Evolutionary conservation across 345 rosid species (phyloP), one percentile per base, ranked within the genome.

Genomic region (Cardamine resedifolia): DNA sequence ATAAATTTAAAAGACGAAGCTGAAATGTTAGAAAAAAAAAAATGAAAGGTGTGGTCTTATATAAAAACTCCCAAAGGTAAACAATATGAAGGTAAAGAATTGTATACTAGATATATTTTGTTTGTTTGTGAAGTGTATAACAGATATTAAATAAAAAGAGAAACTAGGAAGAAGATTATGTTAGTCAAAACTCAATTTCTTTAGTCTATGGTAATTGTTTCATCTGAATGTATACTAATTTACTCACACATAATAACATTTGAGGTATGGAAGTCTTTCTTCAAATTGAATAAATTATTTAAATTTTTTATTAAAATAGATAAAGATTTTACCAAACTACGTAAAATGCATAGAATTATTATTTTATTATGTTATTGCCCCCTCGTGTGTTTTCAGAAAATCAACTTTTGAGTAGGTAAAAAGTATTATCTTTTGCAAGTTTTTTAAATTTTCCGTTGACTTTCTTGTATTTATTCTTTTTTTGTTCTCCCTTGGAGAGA

Each of bases 261-360:
- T 30, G 64, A 44, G n/a, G 56, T 43, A 66, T 39, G 30, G 33
- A 55, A 47, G 56, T 69, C 8, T 70, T 21, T 58, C 19, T 45
- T 58, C 34, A 58, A 58, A 45, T 10, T 45, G 26, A 57, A 57
- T 44, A 57, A 8, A n/a, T n/a, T n/a, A n/a, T n/a, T n/a, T n/a
- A n/a, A n/a, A n/a, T n/a, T n/a, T n/a, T 7, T 53, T 23, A 10
- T n/a, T 10, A 53, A 41, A 27, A 2, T 11, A 53, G 43, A 56
- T 21, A 31, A 56, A 19, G 6, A 16, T 55, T 16, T 51, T 55
- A 24, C 49, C 53, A 56, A 43, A 43, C 30, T 41, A 68, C 21
- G 53, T 68, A 55, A 27, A 56, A 41, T 28, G 63, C 31, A 56
- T 7, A 31, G 33, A 28, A n/a, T n/a, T n/a, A n/a, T n/a, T n/a